Evolutionary conservation across 2,329 filamentous ascomycete genomes (phyloP).

Genomic region (Beauveria sp.): DNA sequence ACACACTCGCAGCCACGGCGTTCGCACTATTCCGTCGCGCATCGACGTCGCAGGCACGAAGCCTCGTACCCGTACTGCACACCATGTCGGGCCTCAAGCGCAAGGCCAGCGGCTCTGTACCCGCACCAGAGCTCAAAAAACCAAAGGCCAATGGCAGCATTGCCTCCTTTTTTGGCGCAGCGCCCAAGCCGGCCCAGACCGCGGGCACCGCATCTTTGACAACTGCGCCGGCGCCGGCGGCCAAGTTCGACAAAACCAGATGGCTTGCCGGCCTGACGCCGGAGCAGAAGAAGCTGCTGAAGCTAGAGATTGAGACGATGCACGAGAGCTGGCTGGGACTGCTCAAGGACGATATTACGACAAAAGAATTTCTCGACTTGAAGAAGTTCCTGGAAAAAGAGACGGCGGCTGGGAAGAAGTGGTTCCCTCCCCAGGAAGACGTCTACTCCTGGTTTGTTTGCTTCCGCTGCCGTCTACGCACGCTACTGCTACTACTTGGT

Average conservation of each 20-base stretch:
- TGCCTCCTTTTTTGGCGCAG: conserved; percentile 75
- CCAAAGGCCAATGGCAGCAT: conserved; percentile 70
- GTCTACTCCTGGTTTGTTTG: conserved; percentile 81
- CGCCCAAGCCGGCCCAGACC: conserved; percentile 43
- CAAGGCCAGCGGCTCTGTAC: conserved; percentile 45
- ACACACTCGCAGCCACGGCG: not conserved
- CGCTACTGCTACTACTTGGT: not conserved
- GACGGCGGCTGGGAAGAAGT: conserved; percentile 61
- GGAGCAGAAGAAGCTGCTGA: conserved; percentile 75
- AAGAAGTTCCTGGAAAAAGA: conserved; percentile 84
- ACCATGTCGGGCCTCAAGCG: conserved; percentile 56
- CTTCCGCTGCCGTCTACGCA: not conserved
- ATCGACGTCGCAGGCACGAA: not conserved
- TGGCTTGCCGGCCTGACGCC: conserved; percentile 74
- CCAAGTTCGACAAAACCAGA: conserved; percentile 77
- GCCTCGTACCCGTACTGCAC: not conserved
- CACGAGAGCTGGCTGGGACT: conserved; percentile 86
- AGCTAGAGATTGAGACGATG: conserved; percentile 86
- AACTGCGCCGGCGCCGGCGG: conserved; percentile 23
- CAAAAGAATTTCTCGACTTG: conserved; percentile 73
- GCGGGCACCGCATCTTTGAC: conserved; percentile 22
- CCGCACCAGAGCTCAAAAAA: conserved; percentile 55
- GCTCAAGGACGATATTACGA: conserved; percentile 78
- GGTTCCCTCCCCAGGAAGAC: conserved; percentile 82
- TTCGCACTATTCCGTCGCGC: not conserved